phyloP scores from a whole-genome alignment of 2,329 filamentous ascomycete genomes.

The Aureobasidium uvarum region DNA sequence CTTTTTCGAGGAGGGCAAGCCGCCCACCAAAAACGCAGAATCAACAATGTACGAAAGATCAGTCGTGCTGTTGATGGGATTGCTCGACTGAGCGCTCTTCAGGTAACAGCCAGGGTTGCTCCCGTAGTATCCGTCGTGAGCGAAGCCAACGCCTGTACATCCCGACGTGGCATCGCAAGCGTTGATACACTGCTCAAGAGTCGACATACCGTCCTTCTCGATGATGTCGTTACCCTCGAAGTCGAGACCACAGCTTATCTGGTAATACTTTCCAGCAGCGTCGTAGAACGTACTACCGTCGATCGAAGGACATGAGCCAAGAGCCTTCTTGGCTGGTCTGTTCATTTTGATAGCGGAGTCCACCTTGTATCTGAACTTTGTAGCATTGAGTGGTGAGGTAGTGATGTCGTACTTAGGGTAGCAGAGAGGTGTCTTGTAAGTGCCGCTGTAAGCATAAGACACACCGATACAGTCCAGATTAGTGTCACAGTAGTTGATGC shows the following conservation, averaged over 20 bases:
- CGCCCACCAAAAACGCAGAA: conserved; percentile 13
- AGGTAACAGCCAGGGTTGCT: conserved; percentile 23
- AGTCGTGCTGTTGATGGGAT: conserved; percentile 1
- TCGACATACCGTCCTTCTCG: conserved; percentile 17
- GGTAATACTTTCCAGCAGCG: conserved; percentile 8
- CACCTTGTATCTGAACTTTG: conserved; percentile 25
- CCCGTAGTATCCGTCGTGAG: conserved; percentile 22
- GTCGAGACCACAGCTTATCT: conserved; percentile 14
- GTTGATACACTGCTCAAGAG: conserved; percentile 25
- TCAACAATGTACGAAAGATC: conserved; percentile 22
- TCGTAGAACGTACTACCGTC: conserved; percentile 23
- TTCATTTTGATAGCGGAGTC: conserved; percentile 24
- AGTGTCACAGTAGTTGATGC: conserved; percentile 24
- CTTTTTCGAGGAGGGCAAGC: neutral
- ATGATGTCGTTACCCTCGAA: conserved; percentile 25
- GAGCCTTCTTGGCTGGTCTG: conserved; percentile 21
- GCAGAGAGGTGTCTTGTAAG: conserved; percentile 21
- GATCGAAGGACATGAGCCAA: conserved; percentile 19
- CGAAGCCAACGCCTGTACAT: conserved; percentile 22
- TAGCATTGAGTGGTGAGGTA: conserved; percentile 7
- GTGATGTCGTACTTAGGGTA: conserved; percentile 27
- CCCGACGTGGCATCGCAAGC: conserved; percentile 14
- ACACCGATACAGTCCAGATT: conserved; percentile 24
- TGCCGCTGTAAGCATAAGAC: conserved; percentile 23
- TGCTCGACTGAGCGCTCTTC: conserved; percentile 12